Evolutionary conservation across 139 green algal genomes (phyloP), one percentile per base, ranked within the genome.

Genomic region (Pleodorina starrii): DNA sequence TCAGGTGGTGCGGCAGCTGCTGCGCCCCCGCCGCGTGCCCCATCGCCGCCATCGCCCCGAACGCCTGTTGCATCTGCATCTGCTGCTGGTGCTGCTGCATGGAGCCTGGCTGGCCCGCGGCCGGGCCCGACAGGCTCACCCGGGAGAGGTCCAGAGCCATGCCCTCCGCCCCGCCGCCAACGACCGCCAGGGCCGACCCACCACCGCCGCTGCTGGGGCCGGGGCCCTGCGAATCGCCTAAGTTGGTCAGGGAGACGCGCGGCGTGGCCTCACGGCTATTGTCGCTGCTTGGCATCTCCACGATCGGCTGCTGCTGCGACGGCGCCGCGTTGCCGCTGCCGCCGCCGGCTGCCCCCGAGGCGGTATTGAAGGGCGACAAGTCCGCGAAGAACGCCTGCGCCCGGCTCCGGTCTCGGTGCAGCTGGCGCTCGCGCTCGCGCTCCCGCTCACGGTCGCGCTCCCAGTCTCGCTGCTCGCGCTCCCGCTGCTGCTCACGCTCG

Each of bases 321-420:
- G n/a, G n/a, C 21, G 75, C 48, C 75, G 46, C 32, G 68, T 46
- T 50, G 40, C 79, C 75, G 75, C 43, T 51, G 12, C 51, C 40
- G 40, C 57, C 42, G 27, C 36, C 16, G 40, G 38, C 17, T 29
- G 48, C 79, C 21, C 32, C 48, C 44, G 44, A 36, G 7, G 44
- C 46, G 6, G 54, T 66, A 68, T 87, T 87, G 54, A 90, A 90
- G 2, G 85, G 85, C 38, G 85, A 90, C 57, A 90, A 57, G 74
- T 90, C 85, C 5, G 85, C 85, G 36, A 90, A 90, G 25, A 82
- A 50, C n/a, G 50, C 36, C 38, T 89, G 57, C 36, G 63, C 68
- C 68, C 35, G 32, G 2, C 1, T 25, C 14, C 68, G 35, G 17
- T 76, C 68, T 32, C 68, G 68, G 35, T 25, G 21, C 27, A 19